phyloP scores from a whole-genome alignment of 352 stramenopile species.

The Phytophthora gonapodyides region DNA sequence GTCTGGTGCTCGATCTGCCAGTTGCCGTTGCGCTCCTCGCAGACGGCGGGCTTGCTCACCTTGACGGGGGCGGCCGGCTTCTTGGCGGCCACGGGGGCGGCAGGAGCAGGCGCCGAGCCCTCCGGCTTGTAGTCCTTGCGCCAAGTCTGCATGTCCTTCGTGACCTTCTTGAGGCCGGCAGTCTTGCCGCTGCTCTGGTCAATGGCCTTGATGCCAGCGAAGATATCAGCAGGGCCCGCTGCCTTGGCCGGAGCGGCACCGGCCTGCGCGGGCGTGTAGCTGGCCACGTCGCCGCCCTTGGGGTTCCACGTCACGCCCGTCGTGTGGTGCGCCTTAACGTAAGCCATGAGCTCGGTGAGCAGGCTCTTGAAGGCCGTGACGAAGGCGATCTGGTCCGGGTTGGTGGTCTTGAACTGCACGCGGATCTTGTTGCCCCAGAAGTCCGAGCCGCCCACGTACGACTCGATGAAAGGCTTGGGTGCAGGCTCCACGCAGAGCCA shows the following conservation, averaged over 20 bases:
- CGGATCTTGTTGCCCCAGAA: slow-evolving; percentile 99
- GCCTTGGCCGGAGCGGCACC: slow-evolving; percentile 35
- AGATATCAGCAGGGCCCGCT: slow-evolving; percentile 66
- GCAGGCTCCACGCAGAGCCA: slow-evolving; percentile 85
- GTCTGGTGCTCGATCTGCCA: slow-evolving; percentile 98
- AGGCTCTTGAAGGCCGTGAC: slow-evolving; percentile 94
- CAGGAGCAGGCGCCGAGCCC: slow-evolving; percentile 24
- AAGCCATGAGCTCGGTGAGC: slow-evolving; percentile 90
- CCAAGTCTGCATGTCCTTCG: slow-evolving; percentile 98
- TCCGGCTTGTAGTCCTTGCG: slow-evolving; percentile 92
- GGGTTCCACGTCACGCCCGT: slow-evolving; percentile 95
- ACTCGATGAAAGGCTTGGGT: slow-evolving; percentile 95
- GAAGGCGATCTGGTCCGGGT: slow-evolving; percentile 92
- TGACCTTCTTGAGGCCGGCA: slow-evolving; percentile 94
- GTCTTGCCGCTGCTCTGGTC: slow-evolving; percentile 93
- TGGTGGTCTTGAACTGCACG: slow-evolving; percentile 95
- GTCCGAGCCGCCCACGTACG: slow-evolving; percentile 93
- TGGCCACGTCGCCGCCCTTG: slow-evolving; percentile 58
- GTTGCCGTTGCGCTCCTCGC: slow-evolving; percentile 94
- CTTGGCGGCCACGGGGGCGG: slow-evolving; percentile 26
- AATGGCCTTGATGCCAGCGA: slow-evolving; percentile 86
- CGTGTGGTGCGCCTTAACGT: slow-evolving; percentile 96
- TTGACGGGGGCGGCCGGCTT: slow-evolving; percentile 45
- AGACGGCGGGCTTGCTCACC: slow-evolving; percentile 55
- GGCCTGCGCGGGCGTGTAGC: slow-evolving; percentile 43